Evolutionary conservation across 1,284 basidiomycete species (phyloP), one percentile per base, ranked within the genome.

Genomic region (Erythrobasidium hasegawianum): DNA sequence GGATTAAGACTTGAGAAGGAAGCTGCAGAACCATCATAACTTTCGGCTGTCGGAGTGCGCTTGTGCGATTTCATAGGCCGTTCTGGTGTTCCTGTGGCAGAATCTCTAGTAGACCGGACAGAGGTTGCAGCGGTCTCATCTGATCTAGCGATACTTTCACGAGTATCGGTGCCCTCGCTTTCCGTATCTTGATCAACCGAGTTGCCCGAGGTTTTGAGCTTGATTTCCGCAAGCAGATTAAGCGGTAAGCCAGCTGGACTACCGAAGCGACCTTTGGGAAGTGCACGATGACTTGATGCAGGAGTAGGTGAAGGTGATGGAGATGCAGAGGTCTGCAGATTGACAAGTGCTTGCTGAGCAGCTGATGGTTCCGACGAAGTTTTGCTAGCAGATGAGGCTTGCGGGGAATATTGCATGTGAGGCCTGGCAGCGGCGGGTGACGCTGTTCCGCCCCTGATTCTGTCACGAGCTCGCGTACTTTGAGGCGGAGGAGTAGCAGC

Each of bases 81-180:
- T 24, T 65, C 62, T 20, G 62, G 62, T 33, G 62, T 65, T 0
- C 40, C 41, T 10, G 29, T 39, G 2, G 43, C 56, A 13, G 62
- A 65, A 8, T 55, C 62, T 33, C 50, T 55, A 20, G 54, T 53
- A 8, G 85, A 85, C 67, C 80, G 81, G 56, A 83, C 77, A 45
- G 86, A 86, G 16, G 85, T 86, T 26, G 81, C 75, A 66, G 79
- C 75, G 10, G 83, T 84, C 54, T 82, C 82, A 68, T 83, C 79
- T 11, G 79, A 81, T 13, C 79, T 77, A 56, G 24, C 78, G 80
- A 57, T 81, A 81, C 29, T 77, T 78, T 3, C 80, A 81, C 27
- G 83, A 86, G 45, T 79, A 81, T 47, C 43, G 54, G 78, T 82
- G 68, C 81, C 81, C 68, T 84, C 84, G 70, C 82, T 84, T 57